Evolutionary conservation across 2,329 filamentous ascomycete species (phyloP), one percentile per base, ranked within the genome.

Genomic region (Ceratocystis huliohia): DNA sequence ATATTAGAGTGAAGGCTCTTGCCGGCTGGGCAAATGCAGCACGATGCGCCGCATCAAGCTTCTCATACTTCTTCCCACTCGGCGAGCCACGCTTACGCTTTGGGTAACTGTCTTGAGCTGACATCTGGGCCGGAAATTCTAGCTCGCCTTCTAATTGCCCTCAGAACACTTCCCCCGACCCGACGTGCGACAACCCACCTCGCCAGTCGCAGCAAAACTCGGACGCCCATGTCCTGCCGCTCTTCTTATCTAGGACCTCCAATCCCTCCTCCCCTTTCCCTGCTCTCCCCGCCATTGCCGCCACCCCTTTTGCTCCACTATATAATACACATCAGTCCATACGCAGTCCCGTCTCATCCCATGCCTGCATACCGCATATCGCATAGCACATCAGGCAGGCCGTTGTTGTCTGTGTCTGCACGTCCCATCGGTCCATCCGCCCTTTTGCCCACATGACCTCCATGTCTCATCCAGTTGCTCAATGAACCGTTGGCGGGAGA

Each of bases 301-400:
- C 56, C 56, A 8, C 56, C 17, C 28, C 56, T 25, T 59, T 59
- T 59, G 5, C 33, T n/a, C 13, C 30, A 30, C 56, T 25, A 53
- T 10, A 41, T 41, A 2, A 41, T 41, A 59, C 28, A 59, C 3
- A 37, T 59, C 56, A 59, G 56, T 59, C 28, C 56, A 59, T 37
- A 59, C 56, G 37, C 56, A 37, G 56, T n/a, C 56, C 17, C 56
- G n/a, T 59, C 56, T 59, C 56, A 59, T 30, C 56, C 33, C 56
- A 59, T 59, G 28, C 28, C 56, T 59, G 56, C 56, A 59, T 59
- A 37, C n/a, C 48, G 48, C 48, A n/a, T 41, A 41, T 15, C 37
- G 37, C 37, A 41, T 41, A 41, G 10, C 13, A 15, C 1, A 41
- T 41, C 37, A 41, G 37, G 10, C 37, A 41, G 37, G 10, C 37